These are phyloP conservation scores for Blastobotrys buckinghamii DNA, from an alignment of 1,139 yeast species.

Conservation along the genomic window DNA sequence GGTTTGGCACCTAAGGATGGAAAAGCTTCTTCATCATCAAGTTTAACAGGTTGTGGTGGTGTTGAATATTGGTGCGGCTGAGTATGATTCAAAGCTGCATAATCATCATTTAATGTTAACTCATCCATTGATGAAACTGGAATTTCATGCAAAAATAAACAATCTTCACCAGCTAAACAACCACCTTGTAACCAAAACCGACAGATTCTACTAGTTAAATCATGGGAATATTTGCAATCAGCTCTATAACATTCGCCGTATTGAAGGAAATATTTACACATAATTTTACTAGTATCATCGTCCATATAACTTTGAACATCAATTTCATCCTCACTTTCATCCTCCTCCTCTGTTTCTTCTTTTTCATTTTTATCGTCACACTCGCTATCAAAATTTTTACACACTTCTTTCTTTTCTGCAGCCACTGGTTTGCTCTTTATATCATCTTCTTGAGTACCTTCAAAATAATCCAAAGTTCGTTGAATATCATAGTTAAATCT, in stretches of 20 bases:
- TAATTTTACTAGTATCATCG: slow-evolving; percentile 15
- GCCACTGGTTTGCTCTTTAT: background rate
- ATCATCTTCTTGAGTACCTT: background rate
- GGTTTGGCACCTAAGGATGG: slow-evolving; percentile 25
- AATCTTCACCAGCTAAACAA: slow-evolving; percentile 38
- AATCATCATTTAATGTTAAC: background rate
- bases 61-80: background rate
- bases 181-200: slow-evolving; percentile 41
- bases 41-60: slow-evolving; percentile 10
- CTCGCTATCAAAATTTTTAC: background rate
- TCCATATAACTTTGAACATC: background rate
- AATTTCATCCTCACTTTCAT: background rate
- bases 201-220: slow-evolving; percentile 36
- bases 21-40: slow-evolving; percentile 23
- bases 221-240: slow-evolving; percentile 42
- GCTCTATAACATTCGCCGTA: slow-evolving; percentile 39
- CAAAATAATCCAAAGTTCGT: slow-evolving; percentile 16
- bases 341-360: background rate
- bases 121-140: slow-evolving; percentile 21
- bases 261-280: slow-evolving; percentile 37
- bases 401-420: too few relatives aligned
- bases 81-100: background rate
- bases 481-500: slow-evolving; percentile 31
- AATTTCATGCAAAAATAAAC: slow-evolving; percentile 37
- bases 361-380: background rate